Conservation (phyloP, 129 eudicot genomes). For the Dittrichia graveolens region DNA sequence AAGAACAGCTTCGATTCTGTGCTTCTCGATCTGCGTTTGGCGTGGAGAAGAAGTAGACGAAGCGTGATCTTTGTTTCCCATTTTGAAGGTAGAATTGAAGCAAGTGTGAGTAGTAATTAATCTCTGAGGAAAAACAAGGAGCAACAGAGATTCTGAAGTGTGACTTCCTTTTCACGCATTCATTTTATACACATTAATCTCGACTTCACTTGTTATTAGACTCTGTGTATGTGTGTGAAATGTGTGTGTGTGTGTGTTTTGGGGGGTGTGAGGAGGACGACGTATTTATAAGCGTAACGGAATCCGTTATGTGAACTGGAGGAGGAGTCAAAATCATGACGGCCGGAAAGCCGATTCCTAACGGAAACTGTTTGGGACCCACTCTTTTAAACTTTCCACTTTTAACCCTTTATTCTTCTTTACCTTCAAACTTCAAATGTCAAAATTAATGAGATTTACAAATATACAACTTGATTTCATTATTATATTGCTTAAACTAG, state of each 20-base stretch:
- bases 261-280: constrained; percentile 23
- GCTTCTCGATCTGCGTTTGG: constrained; percentile 33
- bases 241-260: constrained; percentile 21
- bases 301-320: constrained; percentile 51
- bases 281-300: constrained; percentile 64
- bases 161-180: constrained; percentile 58
- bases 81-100: constrained; percentile 15
- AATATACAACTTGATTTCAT: too few relatives aligned
- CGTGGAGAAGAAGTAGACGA: constrained; percentile 29
- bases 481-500: neutral
- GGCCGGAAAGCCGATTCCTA: constrained; percentile 49
- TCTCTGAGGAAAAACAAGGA: constrained; percentile 31
- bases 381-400: constrained; percentile 20
- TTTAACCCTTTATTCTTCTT: constrained; percentile 32
- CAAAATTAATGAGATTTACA: neutral
- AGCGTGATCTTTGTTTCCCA: constrained; percentile 64
- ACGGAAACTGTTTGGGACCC: constrained; percentile 59
- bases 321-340: constrained; percentile 48
- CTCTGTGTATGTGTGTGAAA: constrained; percentile 11
- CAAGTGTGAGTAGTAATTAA: constrained; percentile 18
- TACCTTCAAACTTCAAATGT: constrained; percentile 43
- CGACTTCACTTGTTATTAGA: constrained; percentile 10
- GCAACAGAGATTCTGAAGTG: constrained; percentile 44
- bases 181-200: constrained; percentile 27
- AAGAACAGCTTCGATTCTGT: constrained; percentile 76